These are phyloP conservation scores for Talaromyces albobiverticillius DNA, from an alignment of 2,329 filamentous ascomycete genomes.

Conservation along the genomic window DNA sequence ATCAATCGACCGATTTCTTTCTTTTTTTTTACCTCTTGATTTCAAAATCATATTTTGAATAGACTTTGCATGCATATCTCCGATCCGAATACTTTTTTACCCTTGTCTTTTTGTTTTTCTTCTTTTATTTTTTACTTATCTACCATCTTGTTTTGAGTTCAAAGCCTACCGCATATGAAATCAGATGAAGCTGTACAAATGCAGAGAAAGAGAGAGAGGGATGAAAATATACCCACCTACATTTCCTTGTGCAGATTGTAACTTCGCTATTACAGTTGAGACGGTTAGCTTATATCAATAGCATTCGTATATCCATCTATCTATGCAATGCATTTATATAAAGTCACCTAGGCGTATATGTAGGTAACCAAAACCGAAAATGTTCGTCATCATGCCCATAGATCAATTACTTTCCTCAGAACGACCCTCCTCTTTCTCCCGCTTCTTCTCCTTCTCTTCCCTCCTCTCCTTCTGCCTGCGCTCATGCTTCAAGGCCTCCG, in stretches of 20 bases:
- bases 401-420: neutral
- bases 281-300: too few species aligned
- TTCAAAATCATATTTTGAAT: constrained; percentile 18
- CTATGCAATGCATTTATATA: too few species aligned
- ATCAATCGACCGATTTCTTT: constrained; percentile 7
- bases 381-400: too few species aligned
- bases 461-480: constrained; percentile 38
- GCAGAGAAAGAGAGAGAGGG: neutral
- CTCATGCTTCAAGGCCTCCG: constrained; percentile 52
- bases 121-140: constrained; percentile 2
- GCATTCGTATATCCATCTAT: too few species aligned
- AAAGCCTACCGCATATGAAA: constrained; percentile 21
- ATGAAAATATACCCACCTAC: neutral
- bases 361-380: neutral
- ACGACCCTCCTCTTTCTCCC: constrained; percentile 2
- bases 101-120: constrained; percentile 15
- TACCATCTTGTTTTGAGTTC: neutral
- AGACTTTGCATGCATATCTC: constrained; percentile 22
- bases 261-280: neutral
- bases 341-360: neutral
- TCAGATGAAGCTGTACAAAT: constrained; percentile 7
- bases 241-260: neutral
- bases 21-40: constrained; percentile 17
- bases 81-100: too few species aligned
- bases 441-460: constrained; percentile 26